Evolutionary conservation across 1,139 yeast genomes (phyloP), one percentile per base, ranked within the genome.

Genomic region (Blastobotrys malaysiensis): DNA sequence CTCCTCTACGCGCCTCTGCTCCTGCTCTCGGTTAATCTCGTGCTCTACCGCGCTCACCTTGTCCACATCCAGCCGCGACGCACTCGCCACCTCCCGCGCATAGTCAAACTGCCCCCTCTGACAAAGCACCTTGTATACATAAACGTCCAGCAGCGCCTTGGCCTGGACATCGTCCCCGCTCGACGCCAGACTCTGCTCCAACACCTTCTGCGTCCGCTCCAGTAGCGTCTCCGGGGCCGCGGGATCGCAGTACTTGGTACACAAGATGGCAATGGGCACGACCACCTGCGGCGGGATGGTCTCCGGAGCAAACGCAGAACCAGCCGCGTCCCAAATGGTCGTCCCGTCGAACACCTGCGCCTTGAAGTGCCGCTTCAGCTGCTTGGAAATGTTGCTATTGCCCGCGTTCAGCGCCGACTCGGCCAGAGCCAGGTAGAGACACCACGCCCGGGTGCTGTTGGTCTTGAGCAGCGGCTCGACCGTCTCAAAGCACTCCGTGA

Each of bases 91-190:
- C 51, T 63, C 64, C 3, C 56, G 52, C 11, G 67, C 65, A 46
- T 59, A 61, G 5, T 60, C 65, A 46, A 59, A 62, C 31, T 64
- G 64, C 16, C 53, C 50, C 11, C 57, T 46, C 14, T 52, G 46
- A 1, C 66, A 64, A 11, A 64, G 56, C 3, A 63, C 55, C 43
- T 58, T 59, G 46, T 59, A 46, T 19, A 63, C 59, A 45, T 61
- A 64, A 11, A 56, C 53, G 14, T 60, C 59, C 43, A 61, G 57
- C 27, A 63, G 48, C 9, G 61, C 53, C 47, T 59, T 53, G 52
- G 52, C 27, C 46, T 61, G 61, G 14, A 55, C 52, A 27, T 52
- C 52, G 24, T 48, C 49, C 51, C 22, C 13, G 52, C 27, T 49
- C 31, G 50, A 18, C 44, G 26, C 45, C 27, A 52, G 36, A 48